Base-by-base conservation (phyloP, 495 filamentous ascomycete genomes). In the Penicillium malachiteum region DNA sequence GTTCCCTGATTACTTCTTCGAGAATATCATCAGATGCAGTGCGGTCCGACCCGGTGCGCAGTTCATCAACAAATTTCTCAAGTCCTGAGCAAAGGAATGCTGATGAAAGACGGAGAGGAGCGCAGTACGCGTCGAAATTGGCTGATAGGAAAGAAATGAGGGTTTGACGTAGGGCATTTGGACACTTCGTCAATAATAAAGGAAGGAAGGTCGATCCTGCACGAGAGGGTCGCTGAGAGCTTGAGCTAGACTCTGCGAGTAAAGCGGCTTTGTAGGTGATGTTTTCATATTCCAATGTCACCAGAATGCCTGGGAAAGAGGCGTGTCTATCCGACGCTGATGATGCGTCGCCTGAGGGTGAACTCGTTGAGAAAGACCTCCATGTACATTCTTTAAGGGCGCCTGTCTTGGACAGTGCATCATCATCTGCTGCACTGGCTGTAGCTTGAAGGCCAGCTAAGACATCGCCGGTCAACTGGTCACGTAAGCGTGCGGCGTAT, bases 161-260 rank as follows among this genome's bases (percentile, higher is more conserved):
- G 1, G 73, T 77, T 40, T 81, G 75, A n/a, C 82, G 69, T 13
- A 84, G 65, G 1, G 72, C 47, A 34, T 60, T 75, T 1, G 82
- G 81, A 47, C 83, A 71, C n/a, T 75, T 75, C 1, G 76, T 78
- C 40, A 84, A 60, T 5, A 84, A 65, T n/a, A 84, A 52, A 0
- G 82, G 82, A 13, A 83, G 72, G 45, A 67, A 57, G 3, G 81
- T 78, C 13, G 78, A 76, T 9, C 62, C 71, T 50, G 12, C 48
- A 58, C 6, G 38, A 16, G 33, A 16, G n/a, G 26, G 47, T 8
- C 42, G 57, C n/a, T 37, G 51, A 11, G 49, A 17, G 5, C 21
- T 17, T 39, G 57, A 42, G 7, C 44, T 34, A 2, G 39, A 5
- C 0, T 61, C 55, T 18, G 73, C 59, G 3, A 78, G 69, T 0